These are phyloP conservation scores for Nepenthes gracilis DNA, from an alignment of 148 eudicot species.

Conservation along the genomic window DNA sequence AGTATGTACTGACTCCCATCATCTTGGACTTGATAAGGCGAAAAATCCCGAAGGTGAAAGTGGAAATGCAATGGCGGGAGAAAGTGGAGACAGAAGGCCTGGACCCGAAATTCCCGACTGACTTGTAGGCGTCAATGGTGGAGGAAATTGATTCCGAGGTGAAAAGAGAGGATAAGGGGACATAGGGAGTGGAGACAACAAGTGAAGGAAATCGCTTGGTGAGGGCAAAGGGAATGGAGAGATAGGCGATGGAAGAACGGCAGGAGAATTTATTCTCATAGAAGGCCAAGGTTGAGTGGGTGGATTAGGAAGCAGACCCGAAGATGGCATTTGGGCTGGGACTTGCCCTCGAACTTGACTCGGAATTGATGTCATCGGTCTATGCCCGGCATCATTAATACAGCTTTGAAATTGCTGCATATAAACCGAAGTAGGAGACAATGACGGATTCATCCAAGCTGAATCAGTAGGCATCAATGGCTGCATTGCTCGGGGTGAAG, in stretches of 20 bases:
- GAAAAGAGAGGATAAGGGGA: constrained; percentile 83
- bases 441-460: constrained; percentile 46
- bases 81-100: constrained; percentile 40
- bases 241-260: constrained; percentile 16
- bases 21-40: constrained; percentile 44
- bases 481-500: neutral
- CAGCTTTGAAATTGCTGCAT: constrained; percentile 79
- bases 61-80: constrained; percentile 46
- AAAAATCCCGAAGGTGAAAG: constrained; percentile 43
- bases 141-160: constrained; percentile 40
- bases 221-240: constrained; percentile 23
- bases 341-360: constrained; percentile 21
- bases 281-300: constrained; percentile 37
- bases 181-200: constrained; percentile 56
- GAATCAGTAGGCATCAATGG: constrained; percentile 24
- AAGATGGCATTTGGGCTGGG: constrained; percentile 25
- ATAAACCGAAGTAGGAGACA: constrained; percentile 78
- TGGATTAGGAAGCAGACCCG: constrained; percentile 44
- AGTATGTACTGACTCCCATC: constrained; percentile 27
- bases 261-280: constrained; percentile 17
- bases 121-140: constrained; percentile 38
- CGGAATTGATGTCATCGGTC: constrained; percentile 10
- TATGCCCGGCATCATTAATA: constrained; percentile 40
- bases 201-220: constrained; percentile 51
- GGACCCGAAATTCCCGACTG: constrained; percentile 53